Percentiles rank a stretch among this genome's conserved stretches.
phyloP scores from a whole-genome alignment of 106 monocot genomes.

The Allium fistulosum region DNA sequence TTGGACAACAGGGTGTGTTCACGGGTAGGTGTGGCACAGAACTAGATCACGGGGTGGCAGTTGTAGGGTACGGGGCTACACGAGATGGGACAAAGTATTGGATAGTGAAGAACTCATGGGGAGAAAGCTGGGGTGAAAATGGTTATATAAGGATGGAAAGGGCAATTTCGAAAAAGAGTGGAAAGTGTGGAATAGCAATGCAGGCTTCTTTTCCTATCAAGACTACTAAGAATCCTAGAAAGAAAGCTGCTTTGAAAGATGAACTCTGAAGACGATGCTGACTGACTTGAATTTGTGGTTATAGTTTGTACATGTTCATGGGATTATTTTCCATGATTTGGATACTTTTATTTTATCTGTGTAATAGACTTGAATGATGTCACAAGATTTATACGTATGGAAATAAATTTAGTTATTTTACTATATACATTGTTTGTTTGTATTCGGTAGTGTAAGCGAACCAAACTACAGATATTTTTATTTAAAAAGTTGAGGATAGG shows the following conservation, averaged over 20 bases:
- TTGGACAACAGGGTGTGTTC: conserved; percentile 33
- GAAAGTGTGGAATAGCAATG: conserved; percentile 43
- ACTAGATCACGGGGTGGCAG: conserved; percentile 39
- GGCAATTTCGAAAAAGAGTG: conserved; percentile 2
- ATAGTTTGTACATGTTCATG: too few relatives aligned
- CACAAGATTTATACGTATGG: too few relatives aligned
- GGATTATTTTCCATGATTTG: too few relatives aligned
- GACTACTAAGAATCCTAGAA: conserved; percentile 10
- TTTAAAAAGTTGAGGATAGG: too few relatives aligned
- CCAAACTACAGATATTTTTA: too few relatives aligned
- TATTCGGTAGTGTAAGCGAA: too few relatives aligned
- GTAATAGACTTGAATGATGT: too few relatives aligned
- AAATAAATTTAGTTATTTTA: too few relatives aligned
- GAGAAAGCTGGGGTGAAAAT: conserved; percentile 44
- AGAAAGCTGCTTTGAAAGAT: conserved; percentile 6
- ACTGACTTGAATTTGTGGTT: too few relatives aligned
- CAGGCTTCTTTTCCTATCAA: conserved; percentile 46
- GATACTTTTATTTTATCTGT: too few relatives aligned
- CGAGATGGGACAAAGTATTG: conserved; percentile 45
- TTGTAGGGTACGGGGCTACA: conserved; percentile 37
- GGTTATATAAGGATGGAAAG: conserved; percentile 53
- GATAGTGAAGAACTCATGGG: conserved; percentile 71
- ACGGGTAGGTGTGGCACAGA: conserved; percentile 33
- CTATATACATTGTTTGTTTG: too few relatives aligned
- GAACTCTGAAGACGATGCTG: conserved; percentile 10